Conservation (phyloP, 768 basidiomycete genomes). For the Obba rivulosa region DNA sequence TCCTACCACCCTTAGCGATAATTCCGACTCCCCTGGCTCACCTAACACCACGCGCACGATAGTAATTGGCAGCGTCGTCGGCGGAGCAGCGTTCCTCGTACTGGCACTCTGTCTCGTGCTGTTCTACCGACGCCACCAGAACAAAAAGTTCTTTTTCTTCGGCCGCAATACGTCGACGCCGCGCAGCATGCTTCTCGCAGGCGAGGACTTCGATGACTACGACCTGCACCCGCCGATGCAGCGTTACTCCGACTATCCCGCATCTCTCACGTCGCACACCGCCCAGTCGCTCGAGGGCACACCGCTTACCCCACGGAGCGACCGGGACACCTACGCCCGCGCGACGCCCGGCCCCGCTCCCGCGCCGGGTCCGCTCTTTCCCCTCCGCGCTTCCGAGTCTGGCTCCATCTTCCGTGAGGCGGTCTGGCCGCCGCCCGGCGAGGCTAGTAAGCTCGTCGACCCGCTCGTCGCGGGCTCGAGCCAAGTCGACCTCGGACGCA, state of each 20-base stretch:
- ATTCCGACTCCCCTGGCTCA: not conserved
- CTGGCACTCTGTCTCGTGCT: constrained; percentile 23
- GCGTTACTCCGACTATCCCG: constrained; percentile 20
- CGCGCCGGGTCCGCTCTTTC: constrained; percentile 12
- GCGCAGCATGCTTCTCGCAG: constrained; percentile 21
- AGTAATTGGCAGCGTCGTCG: constrained; percentile 26
- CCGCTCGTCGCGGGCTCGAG: constrained; percentile 18
- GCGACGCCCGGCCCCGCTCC: constrained; percentile 2
- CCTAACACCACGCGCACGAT: constrained; percentile 17
- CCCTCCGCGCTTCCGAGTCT: constrained; percentile 21
- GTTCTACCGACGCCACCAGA: constrained; percentile 26
- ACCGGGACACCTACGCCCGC: no score
- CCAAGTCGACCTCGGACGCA: constrained; percentile 20
- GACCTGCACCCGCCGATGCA: constrained; percentile 16
- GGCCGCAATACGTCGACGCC: constrained; percentile 12
- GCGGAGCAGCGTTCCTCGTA: constrained; percentile 20
- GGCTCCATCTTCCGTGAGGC: constrained; percentile 27
- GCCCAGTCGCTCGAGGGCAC: constrained; percentile 6
- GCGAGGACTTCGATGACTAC: constrained; percentile 24
- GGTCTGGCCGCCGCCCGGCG: constrained; percentile 24
- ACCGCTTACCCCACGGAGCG: constrained; percentile 9
- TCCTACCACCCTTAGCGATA: constrained; percentile 14
- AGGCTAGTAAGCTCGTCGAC: constrained; percentile 22
- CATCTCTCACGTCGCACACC: constrained; percentile 12
- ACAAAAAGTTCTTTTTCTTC: constrained; percentile 24